Base-by-base conservation (phyloP, 352 stramenopile species). In the Phytophthora uliginosa region DNA sequence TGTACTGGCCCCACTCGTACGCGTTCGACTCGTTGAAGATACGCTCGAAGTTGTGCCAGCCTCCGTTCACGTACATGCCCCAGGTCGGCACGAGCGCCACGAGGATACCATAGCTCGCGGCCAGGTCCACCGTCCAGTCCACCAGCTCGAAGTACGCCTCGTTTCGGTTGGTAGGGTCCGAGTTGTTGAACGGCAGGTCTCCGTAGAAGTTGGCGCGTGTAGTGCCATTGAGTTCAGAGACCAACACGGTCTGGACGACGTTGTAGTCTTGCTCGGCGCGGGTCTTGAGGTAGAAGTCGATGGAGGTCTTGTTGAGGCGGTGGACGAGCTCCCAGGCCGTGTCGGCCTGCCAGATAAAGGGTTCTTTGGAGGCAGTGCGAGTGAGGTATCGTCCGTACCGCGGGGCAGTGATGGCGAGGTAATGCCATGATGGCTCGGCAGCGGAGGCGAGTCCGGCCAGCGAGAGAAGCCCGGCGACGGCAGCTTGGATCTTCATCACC, bases 121-220 rank as follows among this genome's bases (percentile, higher is more conserved):
- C 65, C 5, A 69, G 61, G 12, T 70, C 67, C 4, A 55, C 54
- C 1, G 67, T 63, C 67, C 67, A 74, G 60, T 74, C 67, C 9
- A 70, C 48, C 22, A 74, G 60, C 36, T 70, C 36, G 48, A 74
- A 74, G 64, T 77, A 77, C 1, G 33, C 59, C 18, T 77, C 70
- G 40, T 70, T 73, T 17, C 64, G 63, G 20, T 66, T 40, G 7
- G 52, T 64, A 24, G 70, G 52, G 59, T 77, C 70, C 52, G 64
- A 73, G 36, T 69, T 47, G 59, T 77, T 77, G 54, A 64, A 70
- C 20, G 70, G 70, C 31, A 77, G 28, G 24, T 68, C 70, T 5
- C 70, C 70, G 17, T 74, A 77, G 59, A 77, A 77, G 48, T 73
- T 77, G 7, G 56, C n/a, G 48, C 54, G 64, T 12, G 70, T 77